phyloP scores from a whole-genome alignment of 2,329 filamentous ascomycete genomes.

The Colletotrichum melonis region DNA sequence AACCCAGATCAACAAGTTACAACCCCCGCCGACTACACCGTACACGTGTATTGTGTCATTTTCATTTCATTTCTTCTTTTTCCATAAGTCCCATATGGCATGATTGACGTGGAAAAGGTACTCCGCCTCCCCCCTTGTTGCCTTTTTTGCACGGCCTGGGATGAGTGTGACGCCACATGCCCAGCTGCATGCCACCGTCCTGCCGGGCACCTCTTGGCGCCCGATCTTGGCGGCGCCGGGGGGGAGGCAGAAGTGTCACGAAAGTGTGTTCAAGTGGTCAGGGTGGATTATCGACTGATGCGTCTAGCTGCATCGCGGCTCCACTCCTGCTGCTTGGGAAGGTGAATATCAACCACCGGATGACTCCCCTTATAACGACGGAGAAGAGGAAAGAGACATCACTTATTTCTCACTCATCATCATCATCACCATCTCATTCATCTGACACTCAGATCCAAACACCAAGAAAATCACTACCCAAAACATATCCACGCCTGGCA shows the following conservation, averaged over 20 bases:
- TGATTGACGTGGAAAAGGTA: background rate
- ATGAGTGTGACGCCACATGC: slow-evolving; percentile 9
- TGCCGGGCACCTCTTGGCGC: slow-evolving; percentile 5
- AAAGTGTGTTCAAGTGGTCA: background rate
- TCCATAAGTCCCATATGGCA: background rate
- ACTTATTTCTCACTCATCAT: no score
- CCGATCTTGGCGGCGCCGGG: background rate
- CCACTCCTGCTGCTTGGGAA: background rate
- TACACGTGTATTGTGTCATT: background rate
- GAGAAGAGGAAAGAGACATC: background rate
- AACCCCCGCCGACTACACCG: background rate
- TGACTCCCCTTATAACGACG: background rate
- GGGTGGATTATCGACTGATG: background rate
- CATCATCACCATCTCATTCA: background rate
- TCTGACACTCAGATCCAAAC: background rate
- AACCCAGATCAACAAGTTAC: background rate
- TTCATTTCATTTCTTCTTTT: background rate
- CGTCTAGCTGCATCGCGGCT: background rate
- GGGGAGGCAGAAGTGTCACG: no score
- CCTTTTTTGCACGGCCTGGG: background rate
- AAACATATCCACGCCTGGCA: background rate
- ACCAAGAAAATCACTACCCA: background rate
- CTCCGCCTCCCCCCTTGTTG: slow-evolving; percentile 3
- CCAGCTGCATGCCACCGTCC: slow-evolving; percentile 5
- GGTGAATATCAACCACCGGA: background rate